Conservation (phyloP, 2,329 filamentous ascomycete genomes). For the Lithohypha guttulata region DNA sequence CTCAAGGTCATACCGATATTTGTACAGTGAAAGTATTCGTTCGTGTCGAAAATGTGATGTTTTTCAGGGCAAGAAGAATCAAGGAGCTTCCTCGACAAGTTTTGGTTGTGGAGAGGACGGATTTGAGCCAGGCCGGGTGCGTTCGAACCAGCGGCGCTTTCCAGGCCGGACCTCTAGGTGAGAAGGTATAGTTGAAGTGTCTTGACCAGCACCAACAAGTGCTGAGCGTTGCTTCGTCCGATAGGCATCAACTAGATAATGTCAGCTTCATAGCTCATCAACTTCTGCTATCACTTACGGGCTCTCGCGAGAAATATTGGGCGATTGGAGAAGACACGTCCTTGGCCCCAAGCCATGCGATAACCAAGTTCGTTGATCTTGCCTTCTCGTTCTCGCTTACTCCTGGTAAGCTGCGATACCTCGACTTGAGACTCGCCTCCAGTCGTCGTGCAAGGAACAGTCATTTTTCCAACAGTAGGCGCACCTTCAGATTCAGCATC, state of each 20-base stretch:
- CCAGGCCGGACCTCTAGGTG: conserved; percentile 85
- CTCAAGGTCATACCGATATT: not conserved
- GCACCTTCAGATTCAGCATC: conserved; percentile 42
- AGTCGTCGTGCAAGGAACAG: conserved; percentile 49
- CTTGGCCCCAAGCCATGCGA: conserved; percentile 94
- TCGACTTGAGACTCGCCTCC: conserved; percentile 68
- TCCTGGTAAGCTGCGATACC: conserved; percentile 62
- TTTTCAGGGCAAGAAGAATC: not conserved
- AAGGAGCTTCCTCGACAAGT: conserved; percentile 2
- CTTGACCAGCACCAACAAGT: conserved; percentile 68
- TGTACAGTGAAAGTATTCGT: conserved; percentile 1
- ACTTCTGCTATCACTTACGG: conserved; percentile 48
- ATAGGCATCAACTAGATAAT: conserved; percentile 69
- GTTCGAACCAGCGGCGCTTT: conserved; percentile 63
- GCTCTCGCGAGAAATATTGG: conserved; percentile 85
- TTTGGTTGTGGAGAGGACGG: conserved; percentile 13
- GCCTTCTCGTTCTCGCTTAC: conserved; percentile 68
- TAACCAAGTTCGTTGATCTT: conserved; percentile 86
- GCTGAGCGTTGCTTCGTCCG: conserved; percentile 79
- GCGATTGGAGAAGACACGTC: conserved; percentile 75
- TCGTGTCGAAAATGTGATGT: too few relatives aligned
- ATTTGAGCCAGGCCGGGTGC: conserved; percentile 28
- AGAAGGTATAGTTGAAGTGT: conserved; percentile 60
- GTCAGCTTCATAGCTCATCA: conserved; percentile 9
- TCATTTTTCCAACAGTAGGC: conserved; percentile 32